Evolutionary conservation across 331 rosid species (phyloP).

Genomic region (Malus hybrid): DNA sequence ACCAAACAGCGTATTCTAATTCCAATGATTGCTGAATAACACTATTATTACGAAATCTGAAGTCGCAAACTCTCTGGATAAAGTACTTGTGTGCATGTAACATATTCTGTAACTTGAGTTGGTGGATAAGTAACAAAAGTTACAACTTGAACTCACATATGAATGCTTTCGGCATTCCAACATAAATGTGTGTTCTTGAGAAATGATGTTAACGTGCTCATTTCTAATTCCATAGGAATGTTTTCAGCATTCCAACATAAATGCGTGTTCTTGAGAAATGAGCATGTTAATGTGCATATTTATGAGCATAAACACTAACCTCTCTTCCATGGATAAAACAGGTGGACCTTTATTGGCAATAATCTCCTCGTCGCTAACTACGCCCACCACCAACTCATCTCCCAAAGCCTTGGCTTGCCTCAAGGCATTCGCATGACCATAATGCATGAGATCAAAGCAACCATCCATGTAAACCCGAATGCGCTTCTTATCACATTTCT

Average conservation of each 20-base stretch:
- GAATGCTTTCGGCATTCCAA: not conserved
- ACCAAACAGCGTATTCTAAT: not conserved
- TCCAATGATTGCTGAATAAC: not conserved
- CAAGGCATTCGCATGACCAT: constrained; percentile 97
- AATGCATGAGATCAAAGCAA: constrained; percentile 98
- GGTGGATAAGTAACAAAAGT: not conserved
- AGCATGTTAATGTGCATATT: not conserved
- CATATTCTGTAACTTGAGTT: not conserved
- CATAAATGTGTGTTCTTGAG: not conserved
- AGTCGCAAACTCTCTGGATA: not conserved
- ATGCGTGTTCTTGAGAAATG: too few species aligned
- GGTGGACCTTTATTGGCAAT: constrained; percentile 91
- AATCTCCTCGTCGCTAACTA: constrained; percentile 92
- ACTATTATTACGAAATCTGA: not conserved
- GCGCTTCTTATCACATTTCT: constrained; percentile 63
- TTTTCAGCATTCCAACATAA: too few species aligned
- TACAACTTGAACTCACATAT: not conserved
- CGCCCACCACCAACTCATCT: constrained; percentile 90
- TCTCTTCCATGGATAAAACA: constrained; percentile 85
- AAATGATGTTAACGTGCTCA: not conserved
- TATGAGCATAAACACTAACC: constrained; percentile 42
- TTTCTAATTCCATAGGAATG: too few species aligned
- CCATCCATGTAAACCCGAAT: constrained; percentile 98
- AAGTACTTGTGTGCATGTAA: not conserved
- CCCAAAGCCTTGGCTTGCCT: constrained; percentile 98